Conservation (phyloP, 2,329 filamentous ascomycete species). For the Allantophomopsis cytisporea region DNA sequence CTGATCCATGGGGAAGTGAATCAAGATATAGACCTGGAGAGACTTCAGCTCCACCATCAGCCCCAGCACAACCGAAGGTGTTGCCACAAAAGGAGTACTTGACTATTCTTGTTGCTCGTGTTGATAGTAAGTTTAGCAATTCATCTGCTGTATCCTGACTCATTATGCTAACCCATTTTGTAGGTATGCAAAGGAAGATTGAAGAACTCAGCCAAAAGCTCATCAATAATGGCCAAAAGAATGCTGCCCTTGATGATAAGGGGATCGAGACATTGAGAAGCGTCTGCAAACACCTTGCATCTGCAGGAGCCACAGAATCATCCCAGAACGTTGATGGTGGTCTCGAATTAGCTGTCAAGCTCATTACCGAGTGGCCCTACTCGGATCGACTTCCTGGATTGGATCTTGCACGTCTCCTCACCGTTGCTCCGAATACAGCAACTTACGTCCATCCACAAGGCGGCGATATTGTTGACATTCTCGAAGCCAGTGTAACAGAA, state of each 20-base stretch:
- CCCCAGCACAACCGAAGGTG: slow-evolving; percentile 36
- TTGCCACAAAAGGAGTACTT: slow-evolving; percentile 73
- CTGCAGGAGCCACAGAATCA: slow-evolving; percentile 19
- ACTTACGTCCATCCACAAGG: slow-evolving; percentile 37
- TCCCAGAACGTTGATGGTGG: slow-evolving; percentile 35
- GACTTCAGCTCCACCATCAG: slow-evolving; percentile 23
- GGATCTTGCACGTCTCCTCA: slow-evolving; percentile 76
- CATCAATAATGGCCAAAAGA: slow-evolving; percentile 57
- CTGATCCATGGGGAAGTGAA: slow-evolving; percentile 69
- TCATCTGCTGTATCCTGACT: slow-evolving; percentile 1
- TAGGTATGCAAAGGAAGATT: slow-evolving; percentile 64
- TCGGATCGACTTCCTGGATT: slow-evolving; percentile 70
- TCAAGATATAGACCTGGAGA: slow-evolving; percentile 67
- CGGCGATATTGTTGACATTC: slow-evolving; percentile 41
- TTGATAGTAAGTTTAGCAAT: slow-evolving; percentile 24
- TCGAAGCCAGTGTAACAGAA: slow-evolving; percentile 46
- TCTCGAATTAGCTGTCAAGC: slow-evolving; percentile 53
- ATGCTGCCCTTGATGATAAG: slow-evolving; percentile 57
- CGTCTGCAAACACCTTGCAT: slow-evolving; percentile 51
- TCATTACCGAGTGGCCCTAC: slow-evolving; percentile 69
- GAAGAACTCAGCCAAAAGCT: slow-evolving; percentile 62
- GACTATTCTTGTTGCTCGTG: slow-evolving; percentile 61
- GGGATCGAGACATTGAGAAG: slow-evolving; percentile 50
- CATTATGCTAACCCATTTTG: slow-evolving; percentile 3
- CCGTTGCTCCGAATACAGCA: slow-evolving; percentile 54